These are phyloP conservation scores for Pseudozyma tsukubaensis DNA, from an alignment of 1,284 basidiomycete species.

Conservation along the genomic window DNA sequence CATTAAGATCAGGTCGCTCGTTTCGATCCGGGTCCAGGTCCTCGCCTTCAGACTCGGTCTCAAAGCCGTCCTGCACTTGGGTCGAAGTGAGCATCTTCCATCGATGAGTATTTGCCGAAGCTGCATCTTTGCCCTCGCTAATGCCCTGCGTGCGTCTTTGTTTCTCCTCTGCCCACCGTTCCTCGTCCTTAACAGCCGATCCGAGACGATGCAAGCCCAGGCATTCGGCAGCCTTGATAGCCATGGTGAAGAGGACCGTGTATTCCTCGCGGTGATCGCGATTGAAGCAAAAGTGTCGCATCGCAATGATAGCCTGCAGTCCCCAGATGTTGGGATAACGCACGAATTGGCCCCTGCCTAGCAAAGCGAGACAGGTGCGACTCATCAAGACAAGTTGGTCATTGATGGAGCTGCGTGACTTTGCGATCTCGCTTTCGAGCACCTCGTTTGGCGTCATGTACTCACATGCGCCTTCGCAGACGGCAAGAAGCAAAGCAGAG, in stretches of 20 bases:
- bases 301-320: slow-evolving; percentile 37
- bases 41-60: slow-evolving; percentile 44
- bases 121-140: slow-evolving; percentile 16
- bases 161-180: slow-evolving; percentile 47
- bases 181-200: slow-evolving; percentile 53
- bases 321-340: slow-evolving; percentile 45
- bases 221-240: slow-evolving; percentile 45
- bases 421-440: slow-evolving; percentile 37
- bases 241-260: slow-evolving; percentile 29
- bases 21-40: slow-evolving; percentile 36
- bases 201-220: slow-evolving; percentile 55
- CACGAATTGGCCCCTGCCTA: slow-evolving; percentile 33
- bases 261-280: slow-evolving; percentile 45
- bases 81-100: slow-evolving; percentile 46
- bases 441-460: slow-evolving; percentile 48
- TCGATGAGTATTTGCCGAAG: slow-evolving; percentile 21
- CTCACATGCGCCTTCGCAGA: slow-evolving; percentile 49
- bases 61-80: slow-evolving; percentile 30
- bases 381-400: slow-evolving; percentile 24
- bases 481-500: slow-evolving; percentile 33
- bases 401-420: slow-evolving; percentile 32
- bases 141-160: neutral
- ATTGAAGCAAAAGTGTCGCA: slow-evolving; percentile 50
- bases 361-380: slow-evolving; percentile 18
- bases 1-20: slow-evolving; percentile 38